A percentile compares a stretch with the other conserved stretches of the same genome.
phyloP scores from a whole-genome alignment of 1,284 basidiomycete species.

The Cutaneotrichosporon sp. region DNA sequence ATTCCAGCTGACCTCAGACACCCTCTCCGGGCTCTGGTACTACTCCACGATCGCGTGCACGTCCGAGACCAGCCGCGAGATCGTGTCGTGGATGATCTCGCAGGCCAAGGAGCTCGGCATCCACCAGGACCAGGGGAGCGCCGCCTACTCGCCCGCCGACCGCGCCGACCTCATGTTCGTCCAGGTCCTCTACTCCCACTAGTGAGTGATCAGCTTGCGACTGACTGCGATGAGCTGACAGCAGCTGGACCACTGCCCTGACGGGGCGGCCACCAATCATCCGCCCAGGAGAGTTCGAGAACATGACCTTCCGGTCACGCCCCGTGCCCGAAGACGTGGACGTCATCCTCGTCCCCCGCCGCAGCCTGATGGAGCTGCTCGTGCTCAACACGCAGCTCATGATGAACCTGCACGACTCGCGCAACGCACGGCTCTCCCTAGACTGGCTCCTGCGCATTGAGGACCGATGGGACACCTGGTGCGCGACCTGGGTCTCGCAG shows the following conservation, averaged over 20 bases:
- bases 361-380: slow-evolving; percentile 22
- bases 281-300: slow-evolving; percentile 27
- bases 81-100: slow-evolving; percentile 25
- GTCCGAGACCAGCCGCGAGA: slow-evolving; percentile 13
- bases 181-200: slow-evolving; percentile 23
- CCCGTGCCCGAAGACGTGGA: slow-evolving; percentile 12
- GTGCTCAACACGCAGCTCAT: slow-evolving; percentile 26
- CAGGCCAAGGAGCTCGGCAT: slow-evolving; percentile 26
- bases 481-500: slow-evolving; percentile 15
- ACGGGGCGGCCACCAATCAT: slow-evolving; percentile 15
- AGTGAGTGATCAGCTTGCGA: too few species aligned
- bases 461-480: slow-evolving; percentile 22
- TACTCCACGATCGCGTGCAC: slow-evolving; percentile 21
- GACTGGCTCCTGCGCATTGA: slow-evolving; percentile 25
- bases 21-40: slow-evolving; percentile 20
- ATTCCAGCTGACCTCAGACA: slow-evolving; percentile 16
- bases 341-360: slow-evolving; percentile 18
- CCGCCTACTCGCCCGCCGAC: slow-evolving; percentile 20
- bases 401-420: slow-evolving; percentile 21
- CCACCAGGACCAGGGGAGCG: slow-evolving; percentile 16
- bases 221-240: too few species aligned
- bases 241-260: slow-evolving; percentile 20
- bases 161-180: slow-evolving; percentile 26
- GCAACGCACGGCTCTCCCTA: slow-evolving; percentile 15
- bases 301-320: slow-evolving; percentile 19